These are phyloP conservation scores for Pyrenophora graminea DNA, from an alignment of 2,329 filamentous ascomycete species.

Conservation along the genomic window DNA sequence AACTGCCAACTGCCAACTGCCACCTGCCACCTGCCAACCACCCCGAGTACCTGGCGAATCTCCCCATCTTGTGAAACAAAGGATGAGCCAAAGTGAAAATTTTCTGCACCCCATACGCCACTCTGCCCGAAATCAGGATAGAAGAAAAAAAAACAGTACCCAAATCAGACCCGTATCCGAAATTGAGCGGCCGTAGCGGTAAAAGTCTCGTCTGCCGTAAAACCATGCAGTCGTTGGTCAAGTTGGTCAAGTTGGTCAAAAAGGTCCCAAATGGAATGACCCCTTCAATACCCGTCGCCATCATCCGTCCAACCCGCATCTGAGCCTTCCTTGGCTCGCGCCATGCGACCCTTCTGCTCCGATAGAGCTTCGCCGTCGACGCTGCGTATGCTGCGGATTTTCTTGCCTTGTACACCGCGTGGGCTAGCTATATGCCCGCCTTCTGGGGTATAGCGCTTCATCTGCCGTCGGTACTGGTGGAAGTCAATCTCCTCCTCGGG, in stretches of 20 bases:
- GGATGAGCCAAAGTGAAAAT: slow-evolving; percentile 23
- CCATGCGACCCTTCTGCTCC: slow-evolving; percentile 49
- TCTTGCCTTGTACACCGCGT: slow-evolving; percentile 42
- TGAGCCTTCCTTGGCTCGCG: slow-evolving; percentile 54
- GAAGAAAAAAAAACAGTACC: background rate
- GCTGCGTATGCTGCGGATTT: slow-evolving; percentile 51
- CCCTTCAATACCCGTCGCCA: slow-evolving; percentile 39
- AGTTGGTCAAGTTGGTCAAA: slow-evolving; percentile 1
- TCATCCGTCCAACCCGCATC: slow-evolving; percentile 61
- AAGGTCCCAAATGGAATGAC: slow-evolving; percentile 9
- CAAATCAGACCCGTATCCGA: background rate
- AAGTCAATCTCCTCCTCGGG: slow-evolving; percentile 69
- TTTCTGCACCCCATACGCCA: slow-evolving; percentile 8
- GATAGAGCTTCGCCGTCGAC: slow-evolving; percentile 50
- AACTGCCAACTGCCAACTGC: background rate
- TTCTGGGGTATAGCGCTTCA: slow-evolving; percentile 62
- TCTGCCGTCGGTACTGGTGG: slow-evolving; percentile 74
- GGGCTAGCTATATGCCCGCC: slow-evolving; percentile 42
- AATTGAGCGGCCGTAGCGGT: slow-evolving; percentile 6
- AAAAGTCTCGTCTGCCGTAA: slow-evolving; percentile 4
- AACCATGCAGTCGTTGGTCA: slow-evolving; percentile 9
- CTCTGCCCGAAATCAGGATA: background rate
- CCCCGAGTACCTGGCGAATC: slow-evolving; percentile 33
- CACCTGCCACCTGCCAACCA: too few relatives aligned
- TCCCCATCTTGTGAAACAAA: slow-evolving; percentile 26